These are phyloP conservation scores for Coemansia sp. DNA, from an alignment of 192 early-diverging fungal species.

Conservation along the genomic window DNA sequence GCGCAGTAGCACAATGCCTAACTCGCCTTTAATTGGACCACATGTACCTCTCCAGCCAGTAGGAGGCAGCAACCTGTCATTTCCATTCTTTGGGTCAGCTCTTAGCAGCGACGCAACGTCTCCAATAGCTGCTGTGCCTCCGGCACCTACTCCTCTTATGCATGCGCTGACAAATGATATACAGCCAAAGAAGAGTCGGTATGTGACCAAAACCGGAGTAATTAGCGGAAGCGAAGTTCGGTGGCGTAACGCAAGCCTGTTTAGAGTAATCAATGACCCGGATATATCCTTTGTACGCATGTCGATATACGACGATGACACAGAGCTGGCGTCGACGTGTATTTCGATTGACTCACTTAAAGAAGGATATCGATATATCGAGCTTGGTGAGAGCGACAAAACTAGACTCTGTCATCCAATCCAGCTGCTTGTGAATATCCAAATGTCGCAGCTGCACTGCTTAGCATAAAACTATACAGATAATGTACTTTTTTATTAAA, in stretches of 20 bases:
- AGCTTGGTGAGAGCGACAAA: slow-evolving; percentile 45
- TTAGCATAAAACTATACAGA: slow-evolving; percentile 9
- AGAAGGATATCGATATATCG: slow-evolving; percentile 43
- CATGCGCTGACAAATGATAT: not conserved
- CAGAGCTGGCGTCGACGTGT: slow-evolving; percentile 37
- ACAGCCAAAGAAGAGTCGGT: slow-evolving; percentile 15
- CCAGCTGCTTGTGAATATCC: slow-evolving; percentile 36
- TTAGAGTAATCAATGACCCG: slow-evolving; percentile 34
- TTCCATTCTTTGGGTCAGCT: slow-evolving; percentile 13
- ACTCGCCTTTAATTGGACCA: slow-evolving; percentile 22
- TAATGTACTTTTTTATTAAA: no score
- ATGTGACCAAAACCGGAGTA: slow-evolving; percentile 18
- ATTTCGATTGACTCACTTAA: slow-evolving; percentile 31
- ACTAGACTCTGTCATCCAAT: slow-evolving; percentile 16
- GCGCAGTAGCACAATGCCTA: slow-evolving; percentile 3
- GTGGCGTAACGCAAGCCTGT: slow-evolving; percentile 37
- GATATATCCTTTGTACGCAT: slow-evolving; percentile 44
- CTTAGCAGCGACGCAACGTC: slow-evolving; percentile 17
- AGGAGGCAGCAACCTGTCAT: not conserved
- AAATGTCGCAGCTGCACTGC: slow-evolving; percentile 46
- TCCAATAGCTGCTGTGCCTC: slow-evolving; percentile 20
- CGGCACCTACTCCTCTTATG: slow-evolving; percentile 26
- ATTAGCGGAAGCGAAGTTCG: slow-evolving; percentile 34
- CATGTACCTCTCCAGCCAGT: not conserved
- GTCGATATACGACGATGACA: slow-evolving; percentile 37